Base-by-base conservation (phyloP, 1,284 basidiomycete species). In the Tylopilus sp. region DNA sequence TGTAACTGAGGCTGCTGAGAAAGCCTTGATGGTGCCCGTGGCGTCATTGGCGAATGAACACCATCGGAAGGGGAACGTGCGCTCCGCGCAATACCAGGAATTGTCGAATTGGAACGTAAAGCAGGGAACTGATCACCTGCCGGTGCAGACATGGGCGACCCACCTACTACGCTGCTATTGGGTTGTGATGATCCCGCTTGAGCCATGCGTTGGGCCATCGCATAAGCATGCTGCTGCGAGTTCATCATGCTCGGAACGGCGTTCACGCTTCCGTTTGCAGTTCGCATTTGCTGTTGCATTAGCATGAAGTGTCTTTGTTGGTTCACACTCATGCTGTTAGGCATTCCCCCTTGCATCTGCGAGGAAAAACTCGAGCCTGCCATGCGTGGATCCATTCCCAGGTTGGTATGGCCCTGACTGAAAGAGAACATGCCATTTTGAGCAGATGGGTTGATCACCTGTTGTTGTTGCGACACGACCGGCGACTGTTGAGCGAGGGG, bases 51-150 rank as follows among this genome's bases (percentile, higher is more conserved):
- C 19, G 81, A 77, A 43, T 77, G 72, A 6, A 72, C 72, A 28
- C 74, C 71, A 48, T 87, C 84, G 16, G 83, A 80, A 19, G 86
- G 86, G 36, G 86, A 87, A 48, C 84, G 74, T 44, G 78, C 76
- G 56, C 78, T 85, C 56, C 86, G 73, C 29, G 85, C 81, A 49
- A 88, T 87, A 5, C 85, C 84, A 1, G 84, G 82, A 51, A 86
- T 81, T 26, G 76, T 64, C 38, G 75, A 71, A 57, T 81, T 79
- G 16, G 81, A 80, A 25, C 77, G 74, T 42, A 79, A 62, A 10
- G 70, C 63, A 56, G 51, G 75, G 62, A 60, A 75, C 65, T 51
- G 50, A 64, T 68, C 65, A 23, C 49, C 58, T 41, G 49, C 40
- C 15, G 66, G 43, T 6, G 48, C 50, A 23, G 58, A 60, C 70